Conservation (phyloP, 495 filamentous ascomycete species). For the Talaromyces adpressus region DNA sequence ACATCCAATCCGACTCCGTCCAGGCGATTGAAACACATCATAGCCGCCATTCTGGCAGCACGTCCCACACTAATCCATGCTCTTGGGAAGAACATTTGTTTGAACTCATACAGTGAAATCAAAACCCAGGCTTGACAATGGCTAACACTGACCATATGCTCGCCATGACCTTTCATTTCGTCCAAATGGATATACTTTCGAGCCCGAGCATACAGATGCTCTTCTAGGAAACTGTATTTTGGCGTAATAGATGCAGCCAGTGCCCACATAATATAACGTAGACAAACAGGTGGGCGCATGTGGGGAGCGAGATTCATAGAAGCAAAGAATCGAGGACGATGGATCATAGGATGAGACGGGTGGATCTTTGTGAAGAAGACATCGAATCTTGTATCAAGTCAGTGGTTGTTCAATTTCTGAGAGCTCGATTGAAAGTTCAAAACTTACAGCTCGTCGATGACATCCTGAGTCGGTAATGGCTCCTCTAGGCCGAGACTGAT, state of each 20-base stretch:
- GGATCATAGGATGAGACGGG: slow-evolving; percentile 77
- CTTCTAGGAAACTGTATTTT: slow-evolving; percentile 67
- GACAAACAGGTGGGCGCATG: slow-evolving; percentile 77
- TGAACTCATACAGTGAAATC: slow-evolving; percentile 82
- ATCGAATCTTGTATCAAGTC: slow-evolving; percentile 7
- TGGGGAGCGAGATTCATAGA: slow-evolving; percentile 78
- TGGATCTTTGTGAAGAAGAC: slow-evolving; percentile 84
- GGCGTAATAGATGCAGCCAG: slow-evolving; percentile 76
- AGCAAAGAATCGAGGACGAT: slow-evolving; percentile 77
- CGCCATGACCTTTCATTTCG: slow-evolving; percentile 90
- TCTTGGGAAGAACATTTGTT: slow-evolving; percentile 94
- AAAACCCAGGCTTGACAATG: slow-evolving; percentile 80
- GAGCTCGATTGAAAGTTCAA: too few relatives aligned
- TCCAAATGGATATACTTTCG: slow-evolving; percentile 86
- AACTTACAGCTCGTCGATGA: slow-evolving; percentile 82
- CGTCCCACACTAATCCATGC: slow-evolving; percentile 91
- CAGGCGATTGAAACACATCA: slow-evolving; percentile 89
- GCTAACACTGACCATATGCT: slow-evolving; percentile 72
- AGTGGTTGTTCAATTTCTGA: background rate
- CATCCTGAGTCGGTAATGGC: slow-evolving; percentile 78
- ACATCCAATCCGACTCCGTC: slow-evolving; percentile 85
- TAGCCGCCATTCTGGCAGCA: slow-evolving; percentile 67
- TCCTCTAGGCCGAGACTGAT: slow-evolving; percentile 90
- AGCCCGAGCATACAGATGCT: slow-evolving; percentile 79
- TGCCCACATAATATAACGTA: slow-evolving; percentile 94